A percentile compares a stretch with the other conserved stretches of the same genome.
Conservation (phyloP, 768 basidiomycete genomes). For the Sarcodon sp. region DNA sequence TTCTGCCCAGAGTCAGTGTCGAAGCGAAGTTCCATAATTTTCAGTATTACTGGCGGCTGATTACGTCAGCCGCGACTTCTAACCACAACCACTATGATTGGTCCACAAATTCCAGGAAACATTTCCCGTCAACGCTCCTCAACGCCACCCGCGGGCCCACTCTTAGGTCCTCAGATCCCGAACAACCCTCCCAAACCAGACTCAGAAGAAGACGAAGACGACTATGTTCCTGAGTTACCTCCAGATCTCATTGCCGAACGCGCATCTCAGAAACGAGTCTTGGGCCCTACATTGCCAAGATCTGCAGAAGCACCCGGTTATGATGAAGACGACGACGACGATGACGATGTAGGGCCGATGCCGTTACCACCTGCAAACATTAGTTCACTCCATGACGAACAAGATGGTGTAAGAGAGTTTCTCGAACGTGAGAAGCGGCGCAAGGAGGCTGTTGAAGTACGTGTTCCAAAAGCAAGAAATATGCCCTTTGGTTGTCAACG, state of each 20-base stretch:
- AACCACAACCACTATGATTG: neutral
- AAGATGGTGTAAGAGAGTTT: conserved; percentile 70
- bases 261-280: conserved; percentile 22
- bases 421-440: conserved; percentile 75
- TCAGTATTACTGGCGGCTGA: too few species aligned
- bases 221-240: conserved; percentile 62
- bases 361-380: conserved; percentile 41
- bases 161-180: conserved; percentile 6
- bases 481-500: neutral
- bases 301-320: conserved; percentile 13
- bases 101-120: conserved; percentile 14
- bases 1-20: too few species aligned
- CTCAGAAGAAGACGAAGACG: conserved; percentile 48
- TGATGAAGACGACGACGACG: conserved; percentile 40
- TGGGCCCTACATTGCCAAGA: conserved; percentile 43
- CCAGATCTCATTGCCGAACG: conserved; percentile 48
- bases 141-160: neutral
- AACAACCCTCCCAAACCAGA: conserved; percentile 7
- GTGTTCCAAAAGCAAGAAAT: conserved; percentile 4
- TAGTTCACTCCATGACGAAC: conserved; percentile 19
- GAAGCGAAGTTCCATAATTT: too few species aligned
- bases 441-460: conserved; percentile 52
- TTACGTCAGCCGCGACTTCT: neutral
- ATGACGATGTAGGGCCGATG: conserved; percentile 78
- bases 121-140: neutral